A percentile compares a stretch with the other conserved stretches of the same genome.
phyloP scores from a whole-genome alignment of 2,329 filamentous ascomycete genomes.

The Tolypocladium inflatum region DNA sequence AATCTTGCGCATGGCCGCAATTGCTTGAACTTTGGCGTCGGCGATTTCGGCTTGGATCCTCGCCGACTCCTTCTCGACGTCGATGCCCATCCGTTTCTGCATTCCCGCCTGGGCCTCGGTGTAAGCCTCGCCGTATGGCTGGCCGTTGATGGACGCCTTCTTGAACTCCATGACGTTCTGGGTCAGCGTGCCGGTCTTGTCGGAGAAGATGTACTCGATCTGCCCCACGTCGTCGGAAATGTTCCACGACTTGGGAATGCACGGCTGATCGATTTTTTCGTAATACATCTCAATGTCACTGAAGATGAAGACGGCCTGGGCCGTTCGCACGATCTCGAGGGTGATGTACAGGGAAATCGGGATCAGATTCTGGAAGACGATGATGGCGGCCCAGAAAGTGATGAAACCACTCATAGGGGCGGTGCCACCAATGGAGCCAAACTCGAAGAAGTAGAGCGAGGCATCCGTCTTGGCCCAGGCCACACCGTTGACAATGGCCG shows the following conservation, averaged over 20 bases:
- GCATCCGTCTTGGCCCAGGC: constrained; percentile 68
- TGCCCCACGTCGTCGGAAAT: constrained; percentile 97
- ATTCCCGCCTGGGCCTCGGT: constrained; percentile 95
- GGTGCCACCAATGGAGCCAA: constrained; percentile 66
- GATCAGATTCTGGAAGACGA: constrained; percentile 96
- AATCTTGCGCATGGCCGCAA: constrained; percentile 63
- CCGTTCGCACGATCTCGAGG: constrained; percentile 85
- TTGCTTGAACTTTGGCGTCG: constrained; percentile 61
- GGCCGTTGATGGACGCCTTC: constrained; percentile 93
- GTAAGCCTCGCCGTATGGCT: constrained; percentile 93
- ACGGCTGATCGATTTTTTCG: constrained; percentile 85
- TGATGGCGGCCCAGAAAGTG: constrained; percentile 91
- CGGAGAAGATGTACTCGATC: constrained; percentile 98
- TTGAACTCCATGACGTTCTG: constrained; percentile 99
- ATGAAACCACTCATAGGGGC: constrained; percentile 81
- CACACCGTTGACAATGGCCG: constrained; percentile 75
- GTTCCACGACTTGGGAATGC: constrained; percentile 97
- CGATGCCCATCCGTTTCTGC: constrained; percentile 81
- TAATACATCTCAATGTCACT: constrained; percentile 97
- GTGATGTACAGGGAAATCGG: constrained; percentile 98
- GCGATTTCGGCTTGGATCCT: constrained; percentile 71
- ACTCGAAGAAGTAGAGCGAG: constrained; percentile 76
- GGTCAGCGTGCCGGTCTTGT: constrained; percentile 93
- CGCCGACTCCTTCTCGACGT: constrained; percentile 72
- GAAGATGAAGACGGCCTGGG: constrained; percentile 96